These are phyloP conservation scores for Myxozyma sirexii DNA, from an alignment of 805 yeast genomes.

Conservation along the genomic window DNA sequence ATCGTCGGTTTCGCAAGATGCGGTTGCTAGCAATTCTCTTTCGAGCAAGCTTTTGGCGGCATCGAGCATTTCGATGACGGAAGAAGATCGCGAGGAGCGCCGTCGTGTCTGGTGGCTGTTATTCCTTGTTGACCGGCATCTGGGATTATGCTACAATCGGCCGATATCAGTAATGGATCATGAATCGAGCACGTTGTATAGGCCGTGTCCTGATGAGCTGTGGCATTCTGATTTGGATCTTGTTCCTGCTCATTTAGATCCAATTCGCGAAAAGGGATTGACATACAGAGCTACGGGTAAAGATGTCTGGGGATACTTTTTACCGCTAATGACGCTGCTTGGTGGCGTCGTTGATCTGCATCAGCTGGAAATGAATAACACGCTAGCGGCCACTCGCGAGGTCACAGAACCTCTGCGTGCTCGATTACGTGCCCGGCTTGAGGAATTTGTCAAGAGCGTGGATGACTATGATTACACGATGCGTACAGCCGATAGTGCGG, in stretches of 20 bases:
- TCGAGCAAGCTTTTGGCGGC: conserved; percentile 1
- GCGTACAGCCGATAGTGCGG: background rate
- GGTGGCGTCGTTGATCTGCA: conserved; percentile 40
- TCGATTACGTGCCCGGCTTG: conserved; percentile 22
- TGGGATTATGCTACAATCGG: conserved; percentile 46
- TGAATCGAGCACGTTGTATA: conserved; percentile 40
- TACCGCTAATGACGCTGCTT: conserved; percentile 44
- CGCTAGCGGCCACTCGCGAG: conserved; percentile 28
- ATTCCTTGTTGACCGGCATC: conserved; percentile 47
- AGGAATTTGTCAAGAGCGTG: conserved; percentile 25
- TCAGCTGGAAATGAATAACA: conserved; percentile 38
- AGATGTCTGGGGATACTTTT: conserved; percentile 48
- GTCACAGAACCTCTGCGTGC: conserved; percentile 31
- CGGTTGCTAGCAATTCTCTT: background rate
- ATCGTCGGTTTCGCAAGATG: background rate
- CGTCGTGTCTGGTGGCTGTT: conserved; percentile 50
- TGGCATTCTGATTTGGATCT: conserved; percentile 42
- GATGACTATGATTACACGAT: conserved; percentile 24
- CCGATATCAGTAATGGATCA: conserved; percentile 43
- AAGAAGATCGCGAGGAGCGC: conserved; percentile 46
- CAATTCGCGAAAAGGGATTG: conserved; percentile 38
- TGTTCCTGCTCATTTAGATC: conserved; percentile 41
- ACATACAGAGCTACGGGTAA: conserved; percentile 38
- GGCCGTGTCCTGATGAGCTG: conserved; percentile 44
- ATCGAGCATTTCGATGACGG: conserved; percentile 8